Evolutionary conservation across 345 rosid genomes (phyloP), one percentile per base, ranked within the genome.

Genomic region (Citrus australasica): DNA sequence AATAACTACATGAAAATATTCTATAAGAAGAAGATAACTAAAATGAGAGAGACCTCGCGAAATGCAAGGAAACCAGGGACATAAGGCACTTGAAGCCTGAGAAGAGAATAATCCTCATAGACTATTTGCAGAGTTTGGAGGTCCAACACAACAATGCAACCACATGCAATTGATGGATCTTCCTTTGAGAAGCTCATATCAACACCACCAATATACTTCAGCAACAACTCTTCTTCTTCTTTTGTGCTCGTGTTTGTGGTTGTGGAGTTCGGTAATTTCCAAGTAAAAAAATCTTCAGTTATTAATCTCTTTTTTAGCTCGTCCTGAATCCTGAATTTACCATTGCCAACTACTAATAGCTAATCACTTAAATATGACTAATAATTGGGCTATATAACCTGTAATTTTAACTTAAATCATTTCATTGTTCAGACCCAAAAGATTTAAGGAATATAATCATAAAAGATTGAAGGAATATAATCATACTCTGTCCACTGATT

Each of bases 141-240:
- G 79, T 92, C 89, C 79, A 92, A 83, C 76, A 94, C 94, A 67
- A 94, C 95, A 58, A 96, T 89, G 61, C 89, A 82, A 42, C 89
- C 97, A 69, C 94, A 94, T 0, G 95, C 99, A 77, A 89, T 42
- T 0, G 91, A 89, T 3, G 90, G 80, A 32, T 90, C 92, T 55
- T 93, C 89, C 86, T 88, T 93, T 25, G 88, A 84, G 87, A 87
- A 94, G 89, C 97, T 94, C 80, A 95, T 84, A 76, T 96, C 99
- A 4, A 91, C 97, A 38, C 99, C 98, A 19, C 97, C 99, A n/a
- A 95, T 88, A 82, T 88, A 92, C 85, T 79, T 90, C 81, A 94
- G 85, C 27, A 64, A 83, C 28, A 35, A 76, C 56, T 81, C 85
- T 30, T 75, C 76, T 73, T 74, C 83, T 73, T 74, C 82, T 40